Conservation (phyloP, 371 early-diverging fungal species). For the Mucor saturninus region DNA sequence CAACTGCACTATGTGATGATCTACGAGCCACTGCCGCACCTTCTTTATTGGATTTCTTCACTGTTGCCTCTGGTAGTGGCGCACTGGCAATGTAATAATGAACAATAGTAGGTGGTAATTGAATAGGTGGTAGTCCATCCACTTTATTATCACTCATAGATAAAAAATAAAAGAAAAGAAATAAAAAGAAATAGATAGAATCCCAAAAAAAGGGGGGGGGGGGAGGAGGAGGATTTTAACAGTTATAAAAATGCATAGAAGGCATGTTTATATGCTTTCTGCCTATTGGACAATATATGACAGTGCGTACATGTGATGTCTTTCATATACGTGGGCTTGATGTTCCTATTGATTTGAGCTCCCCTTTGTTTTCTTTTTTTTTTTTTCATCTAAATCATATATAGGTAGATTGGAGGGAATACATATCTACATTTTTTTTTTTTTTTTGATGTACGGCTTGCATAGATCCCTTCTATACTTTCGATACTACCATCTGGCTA, state of each 20-base stretch:
- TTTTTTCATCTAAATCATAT: neutral
- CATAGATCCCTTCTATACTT: too few relatives aligned
- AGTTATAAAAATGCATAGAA: constrained; percentile 7
- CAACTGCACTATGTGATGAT: constrained; percentile 72
- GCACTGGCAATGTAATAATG: constrained; percentile 16
- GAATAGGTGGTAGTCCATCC: constrained; percentile 19
- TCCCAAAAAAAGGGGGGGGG: constrained; percentile 4
- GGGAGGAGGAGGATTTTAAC: neutral
- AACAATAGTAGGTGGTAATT: constrained; percentile 19
- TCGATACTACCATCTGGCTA: neutral
- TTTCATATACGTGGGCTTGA: constrained; percentile 1
- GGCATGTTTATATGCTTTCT: constrained; percentile 16
- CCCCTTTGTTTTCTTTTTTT: neutral
- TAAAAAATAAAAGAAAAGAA: constrained; percentile 8
- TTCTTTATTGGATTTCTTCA: neutral
- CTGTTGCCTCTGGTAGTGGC: constrained; percentile 1
- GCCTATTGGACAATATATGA: constrained; percentile 12
- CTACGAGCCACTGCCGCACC: constrained; percentile 49
- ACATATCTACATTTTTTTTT: neutral
- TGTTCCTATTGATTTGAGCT: neutral
- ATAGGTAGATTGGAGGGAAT: neutral
- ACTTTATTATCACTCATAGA: neutral
- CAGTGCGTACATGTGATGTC: constrained; percentile 18
- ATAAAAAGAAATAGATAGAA: constrained; percentile 1
- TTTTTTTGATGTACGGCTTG: neutral